A percentile compares a stretch with the other conserved stretches of the same genome.
These are phyloP conservation scores for Tylopilus balloui DNA, from an alignment of 768 basidiomycete species.

Conservation along the genomic window DNA sequence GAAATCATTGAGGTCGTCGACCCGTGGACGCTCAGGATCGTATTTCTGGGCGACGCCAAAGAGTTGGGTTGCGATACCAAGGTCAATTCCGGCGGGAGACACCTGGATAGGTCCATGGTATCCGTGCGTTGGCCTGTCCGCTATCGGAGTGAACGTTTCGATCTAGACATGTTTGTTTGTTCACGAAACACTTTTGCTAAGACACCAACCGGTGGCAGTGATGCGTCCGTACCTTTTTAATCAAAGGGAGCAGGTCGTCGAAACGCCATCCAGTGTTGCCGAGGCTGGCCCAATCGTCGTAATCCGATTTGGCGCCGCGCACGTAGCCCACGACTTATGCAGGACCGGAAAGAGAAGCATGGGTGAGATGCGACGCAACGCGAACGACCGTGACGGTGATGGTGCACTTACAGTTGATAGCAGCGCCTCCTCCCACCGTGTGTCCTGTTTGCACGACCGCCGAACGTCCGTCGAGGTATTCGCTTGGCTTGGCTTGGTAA, in stretches of 20 bases:
- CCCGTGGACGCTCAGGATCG: slow-evolving; percentile 41
- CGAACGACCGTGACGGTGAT: background rate
- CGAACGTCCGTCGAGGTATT: slow-evolving; percentile 43
- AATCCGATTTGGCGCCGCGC: slow-evolving; percentile 58
- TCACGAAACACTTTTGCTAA: no score
- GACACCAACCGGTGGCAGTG: no score
- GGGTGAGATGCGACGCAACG: no score
- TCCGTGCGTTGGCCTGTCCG: slow-evolving; percentile 36
- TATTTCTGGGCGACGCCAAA: slow-evolving; percentile 42
- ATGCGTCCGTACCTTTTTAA: slow-evolving; percentile 61
- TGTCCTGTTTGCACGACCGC: slow-evolving; percentile 43
- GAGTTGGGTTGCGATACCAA: slow-evolving; percentile 37
- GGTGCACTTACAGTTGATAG: slow-evolving; percentile 50
- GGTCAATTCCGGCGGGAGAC: slow-evolving; percentile 7
- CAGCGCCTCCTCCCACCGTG: slow-evolving; percentile 59
- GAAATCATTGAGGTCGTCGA: slow-evolving; percentile 48
- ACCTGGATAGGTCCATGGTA: slow-evolving; percentile 31
- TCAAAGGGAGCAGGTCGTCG: slow-evolving; percentile 49
- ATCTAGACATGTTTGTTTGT: no score
- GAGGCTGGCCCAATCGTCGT: slow-evolving; percentile 52
- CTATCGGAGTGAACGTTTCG: slow-evolving; percentile 33
- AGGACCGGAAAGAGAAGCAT: no score
- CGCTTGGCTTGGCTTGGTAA: slow-evolving; percentile 36
- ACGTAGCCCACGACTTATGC: slow-evolving; percentile 46
- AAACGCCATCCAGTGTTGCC: slow-evolving; percentile 62